Evolutionary conservation across 179 eudicot species (phyloP), one percentile per base, ranked within the genome.

Genomic region (Patellifolia procumbens): DNA sequence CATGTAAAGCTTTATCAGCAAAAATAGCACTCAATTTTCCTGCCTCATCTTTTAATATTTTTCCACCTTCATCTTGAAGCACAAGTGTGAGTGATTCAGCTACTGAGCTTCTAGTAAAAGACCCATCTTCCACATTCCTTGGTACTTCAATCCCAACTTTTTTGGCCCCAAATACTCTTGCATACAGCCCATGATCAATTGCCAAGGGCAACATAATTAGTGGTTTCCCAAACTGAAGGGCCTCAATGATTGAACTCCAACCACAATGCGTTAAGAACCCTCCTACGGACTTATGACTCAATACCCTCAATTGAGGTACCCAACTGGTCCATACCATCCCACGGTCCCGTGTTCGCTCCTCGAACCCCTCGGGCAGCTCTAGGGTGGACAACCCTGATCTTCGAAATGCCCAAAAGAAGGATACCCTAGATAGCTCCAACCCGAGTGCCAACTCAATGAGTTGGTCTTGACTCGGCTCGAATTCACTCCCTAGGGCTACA

Each of bases 181-280:
- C 83, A 37, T 76, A 78, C 34, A 78, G 2, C 32, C 77, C 81
- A 63, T 81, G 88, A 39, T 85, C 88, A 8, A 70, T 71, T 48
- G 78, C 42, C 64, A 74, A 85, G 28, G 48, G 85, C 12, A 85
- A 66, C 79, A 81, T 22, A 4, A 83, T 45, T 0, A 84, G 75
- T 5, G 84, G 83, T 64, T 66, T 70, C 26, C 78, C 85, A 28
- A 64, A 76, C 35, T 83, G 85, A 31, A 85, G 74, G 5, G 78
- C 88, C 70, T 83, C 86, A 49, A 83, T 59, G n/a, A 64, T 52
- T 1, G 88, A 83, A 52, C 86, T 70, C 89, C 88, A 83, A 0
- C 89, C 92, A 37, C 79, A 77, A 72, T 89, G 92, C 26, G 86
- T 81, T 71, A 86, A 72, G 72, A 88, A 88, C 15, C 82, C 89